Evolutionary conservation across 306 rosid species (phyloP).

Genomic region (Fragaria vesca): DNA sequence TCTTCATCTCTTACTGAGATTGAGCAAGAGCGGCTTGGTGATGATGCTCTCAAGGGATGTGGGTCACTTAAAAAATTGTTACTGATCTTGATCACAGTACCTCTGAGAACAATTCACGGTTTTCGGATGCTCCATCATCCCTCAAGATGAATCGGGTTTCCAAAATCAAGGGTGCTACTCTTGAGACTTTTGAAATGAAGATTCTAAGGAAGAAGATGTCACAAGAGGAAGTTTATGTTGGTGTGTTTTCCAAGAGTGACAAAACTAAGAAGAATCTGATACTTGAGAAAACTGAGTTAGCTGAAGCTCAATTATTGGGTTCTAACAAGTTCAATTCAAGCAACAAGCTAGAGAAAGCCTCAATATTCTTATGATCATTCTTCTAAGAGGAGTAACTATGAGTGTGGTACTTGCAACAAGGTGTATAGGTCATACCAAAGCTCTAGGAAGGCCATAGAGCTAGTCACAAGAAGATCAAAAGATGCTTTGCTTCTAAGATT

Average conservation of each 20-base stretch:
- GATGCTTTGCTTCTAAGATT: constrained; percentile 54
- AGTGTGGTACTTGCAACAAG: constrained; percentile 76
- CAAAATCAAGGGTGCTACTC: constrained; percentile 24
- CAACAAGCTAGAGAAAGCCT: constrained; percentile 35
- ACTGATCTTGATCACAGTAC: constrained; percentile 27
- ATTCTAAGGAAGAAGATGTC: constrained; percentile 33
- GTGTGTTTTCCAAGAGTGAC: constrained; percentile 32
- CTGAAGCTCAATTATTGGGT: constrained; percentile 28
- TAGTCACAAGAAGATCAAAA: constrained; percentile 72
- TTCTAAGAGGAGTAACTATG: constrained; percentile 56
- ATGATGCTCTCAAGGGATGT: constrained; percentile 80
- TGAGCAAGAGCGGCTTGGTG: constrained; percentile 84
- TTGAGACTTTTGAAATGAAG: constrained; percentile 18
- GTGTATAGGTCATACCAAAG: constrained; percentile 76
- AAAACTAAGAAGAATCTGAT: constrained; percentile 27
- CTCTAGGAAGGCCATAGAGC: constrained; percentile 94
- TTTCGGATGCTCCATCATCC: constrained; percentile 45
- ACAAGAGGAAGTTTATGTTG: constrained; percentile 24
- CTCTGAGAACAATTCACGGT: constrained; percentile 59
- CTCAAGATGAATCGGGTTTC: constrained; percentile 29
- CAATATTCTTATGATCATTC: constrained; percentile 22
- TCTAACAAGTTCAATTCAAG: constrained; percentile 36
- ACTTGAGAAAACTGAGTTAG: constrained; percentile 36
- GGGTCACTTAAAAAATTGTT: constrained; percentile 30
- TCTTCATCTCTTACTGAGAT: constrained; percentile 62